These are phyloP conservation scores for Bipolaris zeicola DNA, from an alignment of 2,329 filamentous ascomycete genomes.

Conservation along the genomic window DNA sequence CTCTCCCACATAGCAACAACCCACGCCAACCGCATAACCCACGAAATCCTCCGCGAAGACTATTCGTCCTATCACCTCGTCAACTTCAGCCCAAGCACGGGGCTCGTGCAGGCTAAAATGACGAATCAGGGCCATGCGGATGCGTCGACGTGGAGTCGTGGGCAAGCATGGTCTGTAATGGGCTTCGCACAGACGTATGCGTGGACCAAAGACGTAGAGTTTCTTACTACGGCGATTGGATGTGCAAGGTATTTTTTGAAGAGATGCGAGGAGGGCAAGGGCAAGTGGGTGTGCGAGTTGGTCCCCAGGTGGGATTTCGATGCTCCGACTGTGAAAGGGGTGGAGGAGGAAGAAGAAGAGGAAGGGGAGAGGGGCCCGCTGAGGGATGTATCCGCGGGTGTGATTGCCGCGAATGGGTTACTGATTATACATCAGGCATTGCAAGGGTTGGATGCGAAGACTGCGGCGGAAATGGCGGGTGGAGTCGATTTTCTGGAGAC, in stretches of 20 bases:
- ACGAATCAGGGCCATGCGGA: slow-evolving; percentile 57
- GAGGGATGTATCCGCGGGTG: slow-evolving; percentile 49
- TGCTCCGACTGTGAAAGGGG: slow-evolving; percentile 43
- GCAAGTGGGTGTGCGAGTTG: slow-evolving; percentile 32
- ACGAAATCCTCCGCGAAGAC: slow-evolving; percentile 43
- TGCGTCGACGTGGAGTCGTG: slow-evolving; percentile 55
- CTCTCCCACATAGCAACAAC: slow-evolving; percentile 48
- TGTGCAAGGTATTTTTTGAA: slow-evolving; percentile 56
- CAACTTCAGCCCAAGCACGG: slow-evolving; percentile 53
- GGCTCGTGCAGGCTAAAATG: slow-evolving; percentile 53
- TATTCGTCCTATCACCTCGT: slow-evolving; percentile 53
- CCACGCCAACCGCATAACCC: slow-evolving; percentile 47
- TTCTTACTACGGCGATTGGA: slow-evolving; percentile 53
- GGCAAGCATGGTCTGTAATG: slow-evolving; percentile 58
- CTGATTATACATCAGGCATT: slow-evolving; percentile 48
- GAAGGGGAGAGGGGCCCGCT: slow-evolving; percentile 40
- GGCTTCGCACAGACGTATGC: slow-evolving; percentile 55
- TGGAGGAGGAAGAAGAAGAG: slow-evolving; percentile 8
- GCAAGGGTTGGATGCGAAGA: slow-evolving; percentile 19
- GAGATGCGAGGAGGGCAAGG: slow-evolving; percentile 45
- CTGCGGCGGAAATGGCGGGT: neutral
- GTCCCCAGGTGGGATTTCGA: slow-evolving; percentile 61
- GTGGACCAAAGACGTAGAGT: slow-evolving; percentile 54
- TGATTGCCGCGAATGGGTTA: slow-evolving; percentile 52
- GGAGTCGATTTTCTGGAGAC: slow-evolving; percentile 17